Evolutionary conservation across 371 early-diverging fungal species (phyloP).

Genomic region (Mucor indicus): DNA sequence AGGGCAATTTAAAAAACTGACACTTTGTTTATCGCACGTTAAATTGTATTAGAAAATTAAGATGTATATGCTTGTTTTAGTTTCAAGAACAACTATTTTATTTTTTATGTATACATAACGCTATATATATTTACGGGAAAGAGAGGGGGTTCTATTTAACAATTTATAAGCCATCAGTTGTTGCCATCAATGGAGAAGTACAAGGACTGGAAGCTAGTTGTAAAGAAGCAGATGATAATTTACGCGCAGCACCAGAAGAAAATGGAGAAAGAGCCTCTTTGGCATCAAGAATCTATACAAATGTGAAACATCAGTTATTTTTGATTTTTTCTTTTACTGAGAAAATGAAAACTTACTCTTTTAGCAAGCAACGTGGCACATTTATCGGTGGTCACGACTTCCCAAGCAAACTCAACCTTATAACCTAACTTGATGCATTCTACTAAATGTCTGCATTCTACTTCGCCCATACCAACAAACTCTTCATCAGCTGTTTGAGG

Average conservation of each 20-base stretch:
- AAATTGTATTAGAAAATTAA: too few species aligned
- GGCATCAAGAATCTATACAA: constrained; percentile 29
- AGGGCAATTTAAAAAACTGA: too few species aligned
- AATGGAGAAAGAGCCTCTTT: constrained; percentile 37
- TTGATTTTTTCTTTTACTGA: too few species aligned
- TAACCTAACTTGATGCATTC: constrained; percentile 76
- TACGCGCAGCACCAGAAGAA: constrained; percentile 8
- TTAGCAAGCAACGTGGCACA: constrained; percentile 45
- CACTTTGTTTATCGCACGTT: too few species aligned
- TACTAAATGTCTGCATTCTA: constrained; percentile 72
- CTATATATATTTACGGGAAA: too few species aligned
- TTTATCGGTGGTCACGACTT: constrained; percentile 67
- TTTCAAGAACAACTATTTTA: too few species aligned
- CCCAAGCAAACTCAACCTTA: constrained; percentile 86
- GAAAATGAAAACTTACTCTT: constrained; percentile 21
- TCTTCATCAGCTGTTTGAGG: constrained; percentile 54
- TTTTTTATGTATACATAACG: too few species aligned
- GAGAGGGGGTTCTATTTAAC: too few species aligned
- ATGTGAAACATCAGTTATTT: neutral
- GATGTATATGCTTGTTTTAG: too few species aligned
- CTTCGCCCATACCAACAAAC: constrained; percentile 63
- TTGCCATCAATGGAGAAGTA: too few species aligned
- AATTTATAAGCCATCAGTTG: too few species aligned
- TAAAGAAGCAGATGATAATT: constrained; percentile 5
- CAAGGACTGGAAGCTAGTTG: constrained; percentile 5